These are phyloP conservation scores for Crithidia mellificae DNA, from an alignment of 208 protist genomes.

Conservation along the genomic window DNA sequence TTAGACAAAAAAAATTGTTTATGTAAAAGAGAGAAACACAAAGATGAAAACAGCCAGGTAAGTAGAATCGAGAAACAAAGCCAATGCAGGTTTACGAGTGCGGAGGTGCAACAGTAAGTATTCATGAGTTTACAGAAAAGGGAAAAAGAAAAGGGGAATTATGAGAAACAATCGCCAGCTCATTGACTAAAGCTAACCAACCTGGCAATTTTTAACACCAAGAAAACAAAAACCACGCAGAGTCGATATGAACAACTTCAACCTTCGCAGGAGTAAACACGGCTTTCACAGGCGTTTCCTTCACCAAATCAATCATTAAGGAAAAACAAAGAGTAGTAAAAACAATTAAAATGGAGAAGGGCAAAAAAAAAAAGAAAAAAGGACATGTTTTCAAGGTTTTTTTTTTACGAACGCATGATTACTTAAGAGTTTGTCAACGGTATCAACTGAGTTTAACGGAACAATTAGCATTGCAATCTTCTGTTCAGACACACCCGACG, in stretches of 20 bases:
- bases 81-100: not conserved
- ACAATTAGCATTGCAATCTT: not conserved
- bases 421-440: not conserved
- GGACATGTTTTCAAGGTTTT: not conserved
- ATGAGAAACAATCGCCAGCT: not conserved
- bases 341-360: not conserved
- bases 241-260: not conserved
- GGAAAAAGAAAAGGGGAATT: not conserved
- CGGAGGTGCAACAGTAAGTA: not conserved
- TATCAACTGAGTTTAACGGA: not conserved
- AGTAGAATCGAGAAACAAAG: not conserved
- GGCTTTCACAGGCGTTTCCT: not conserved
- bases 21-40: not conserved
- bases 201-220: not conserved
- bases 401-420: too few relatives aligned
- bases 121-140: not conserved
- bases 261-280: conserved; percentile 2
- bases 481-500: too few relatives aligned
- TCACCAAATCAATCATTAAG: not conserved
- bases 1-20: too few relatives aligned
- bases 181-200: too few relatives aligned
- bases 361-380: not conserved
- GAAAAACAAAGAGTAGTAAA: not conserved
- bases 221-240: not conserved
- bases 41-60: not conserved